Evolutionary conservation across 371 early-diverging fungal genomes (phyloP), one percentile per base, ranked within the genome.

Genomic region (Actinomortierella ambigua): DNA sequence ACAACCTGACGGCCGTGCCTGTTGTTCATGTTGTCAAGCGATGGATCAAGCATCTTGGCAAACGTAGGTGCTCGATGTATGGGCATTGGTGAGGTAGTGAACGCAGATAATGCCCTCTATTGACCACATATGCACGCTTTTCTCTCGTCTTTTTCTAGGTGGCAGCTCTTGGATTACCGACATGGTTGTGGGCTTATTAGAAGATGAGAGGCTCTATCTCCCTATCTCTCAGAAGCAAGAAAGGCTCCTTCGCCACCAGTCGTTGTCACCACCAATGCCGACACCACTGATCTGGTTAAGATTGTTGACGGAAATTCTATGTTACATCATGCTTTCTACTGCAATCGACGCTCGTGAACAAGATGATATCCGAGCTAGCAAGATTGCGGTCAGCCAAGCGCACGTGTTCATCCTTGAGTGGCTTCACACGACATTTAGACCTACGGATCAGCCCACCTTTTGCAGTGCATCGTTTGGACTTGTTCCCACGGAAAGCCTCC

Each of bases 41-140:
- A 6, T 73, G 75, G 75, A 63, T 73, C 43, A 55, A 64, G 2
- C 68, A 73, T 50, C 47, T 73, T 3, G 75, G 75, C 15, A 73
- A 67, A 28, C 46, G 67, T 28, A 63, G 4, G 34, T 34, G 11
- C 11, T 11, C 11, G 11, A 6, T 11, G 7, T 34, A 11, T 34
- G 4, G 11, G 34, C 34, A 34, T 4, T 6, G 34, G 4, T 34
- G 34, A 34, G 7, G 34, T 34, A 34, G 4, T 6, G 34, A 34
- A 11, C 34, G 4, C 4, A 6, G 7, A 34, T 34, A 4, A 6
- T 34, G 4, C 11, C 11, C 11, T 34, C 11, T 34, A 4, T 34
- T 34, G n/a, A 34, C 34, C 34, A 34, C 34, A 6, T 4, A 11
- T 34, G 11, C 34, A 4, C 34, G 11, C n/a, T n/a, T n/a, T n/a